Base-by-base conservation (phyloP, 2,329 filamentous ascomycete genomes). In the Trichoderma hamatum region DNA sequence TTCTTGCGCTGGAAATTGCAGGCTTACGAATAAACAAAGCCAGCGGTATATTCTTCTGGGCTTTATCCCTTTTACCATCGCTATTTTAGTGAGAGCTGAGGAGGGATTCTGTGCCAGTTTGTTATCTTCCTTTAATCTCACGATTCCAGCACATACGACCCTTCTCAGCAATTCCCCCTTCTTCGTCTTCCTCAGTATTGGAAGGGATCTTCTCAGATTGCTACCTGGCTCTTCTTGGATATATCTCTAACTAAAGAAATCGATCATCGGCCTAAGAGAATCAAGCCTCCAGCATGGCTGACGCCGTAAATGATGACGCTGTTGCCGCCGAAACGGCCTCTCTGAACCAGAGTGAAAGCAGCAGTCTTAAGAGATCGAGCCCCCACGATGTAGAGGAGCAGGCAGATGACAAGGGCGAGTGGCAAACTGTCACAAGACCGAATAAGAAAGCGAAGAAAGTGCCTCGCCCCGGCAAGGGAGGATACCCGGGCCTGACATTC, bases 391-490 rank as follows among this genome's bases (percentile, higher is more conserved):
- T 26, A 36, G 67, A 75, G 32, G 72, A 72, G 30, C 46, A 75
- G 21, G 79, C 78, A 21, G 77, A 79, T 36, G 77, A 76, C 67
- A 78, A 76, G 24, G 81, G 76, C 65, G 84, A 82, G 55, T 89
- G 88, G 88, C 82, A 88, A 74, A 84, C 83, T 21, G 84, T 89
- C 70, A 82, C 84, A 24, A 83, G 83, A 26, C 80, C 84, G 21
- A 80, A 78, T 46, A 89, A 89, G 79, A 89, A 88, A 75, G 76
- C 81, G 7, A 90, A 90, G 78, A 90, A 89, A 79, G 77, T 86
- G 2, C 88, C 88, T 2, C 84, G 84, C 55, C 79, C 83, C 43
- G 81, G 84, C 46, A 83, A 80, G 69, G 86, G 85, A 70, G 86
- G 85, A 73, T 90, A 90, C 76, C 88, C 88, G 51, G 80, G 83